These are phyloP conservation scores for Trichoderma sp. DNA, from an alignment of 2,329 filamentous ascomycete species.

Conservation along the genomic window DNA sequence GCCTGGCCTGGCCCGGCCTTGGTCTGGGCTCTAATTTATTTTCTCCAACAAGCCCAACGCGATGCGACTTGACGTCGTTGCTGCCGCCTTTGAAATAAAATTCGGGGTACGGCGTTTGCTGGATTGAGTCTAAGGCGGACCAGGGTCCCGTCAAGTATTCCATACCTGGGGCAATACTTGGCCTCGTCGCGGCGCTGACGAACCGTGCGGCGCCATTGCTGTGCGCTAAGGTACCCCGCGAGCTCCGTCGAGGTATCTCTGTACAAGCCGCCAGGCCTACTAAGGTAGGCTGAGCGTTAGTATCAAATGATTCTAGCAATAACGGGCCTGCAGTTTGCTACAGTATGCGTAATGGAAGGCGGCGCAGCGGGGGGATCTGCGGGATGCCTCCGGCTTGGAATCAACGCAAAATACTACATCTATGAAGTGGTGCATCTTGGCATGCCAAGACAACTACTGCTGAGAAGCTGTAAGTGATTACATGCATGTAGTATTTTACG, in stretches of 20 bases:
- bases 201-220: background rate
- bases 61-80: conserved; percentile 20
- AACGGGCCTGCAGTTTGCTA: background rate
- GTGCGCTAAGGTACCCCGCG: background rate
- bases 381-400: background rate
- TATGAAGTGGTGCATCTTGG: too few species aligned
- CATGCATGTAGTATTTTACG: too few species aligned
- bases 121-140: background rate
- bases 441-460: too few species aligned
- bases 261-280: background rate
- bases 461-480: too few species aligned
- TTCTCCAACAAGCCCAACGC: conserved; percentile 24
- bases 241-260: background rate
- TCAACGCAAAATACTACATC: background rate
- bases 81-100: background rate
- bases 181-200: background rate
- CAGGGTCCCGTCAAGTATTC: background rate
- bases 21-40: background rate
- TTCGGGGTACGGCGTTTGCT: background rate
- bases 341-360: conserved; percentile 16
- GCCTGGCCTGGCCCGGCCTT: background rate
- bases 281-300: background rate
- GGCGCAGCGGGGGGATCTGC: conserved; percentile 14
- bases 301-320: background rate
- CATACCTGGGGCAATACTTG: background rate